A percentile compares a stretch with the other conserved stretches of the same genome.
phyloP scores from a whole-genome alignment of 208 protist species.

The Angomonas desouzai region DNA sequence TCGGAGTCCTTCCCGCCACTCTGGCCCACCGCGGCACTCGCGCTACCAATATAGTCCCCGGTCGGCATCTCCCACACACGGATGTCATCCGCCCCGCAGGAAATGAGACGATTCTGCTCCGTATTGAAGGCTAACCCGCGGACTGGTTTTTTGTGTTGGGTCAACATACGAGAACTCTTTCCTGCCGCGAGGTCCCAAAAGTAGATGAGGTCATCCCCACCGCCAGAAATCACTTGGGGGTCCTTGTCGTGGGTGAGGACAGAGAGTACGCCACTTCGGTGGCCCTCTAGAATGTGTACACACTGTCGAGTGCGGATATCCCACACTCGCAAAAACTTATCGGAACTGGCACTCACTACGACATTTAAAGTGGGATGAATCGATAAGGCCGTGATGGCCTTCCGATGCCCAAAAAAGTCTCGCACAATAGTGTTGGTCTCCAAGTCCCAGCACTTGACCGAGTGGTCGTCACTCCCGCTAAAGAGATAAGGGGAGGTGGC shows the following conservation, averaged over 20 bases:
- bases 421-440: slow-evolving; percentile 93
- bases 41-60: slow-evolving; percentile 94
- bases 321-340: slow-evolving; percentile 93
- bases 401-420: slow-evolving; percentile 98
- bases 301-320: slow-evolving; percentile 80
- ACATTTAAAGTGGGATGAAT: slow-evolving; percentile 98
- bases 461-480: slow-evolving; percentile 97
- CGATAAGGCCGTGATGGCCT: slow-evolving; percentile 89
- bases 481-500: slow-evolving; percentile 98
- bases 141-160: slow-evolving; percentile 99
- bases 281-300: slow-evolving; percentile 91
- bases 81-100: slow-evolving; percentile 95
- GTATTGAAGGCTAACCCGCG: slow-evolving; percentile 88
- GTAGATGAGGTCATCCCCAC: slow-evolving; percentile 91
- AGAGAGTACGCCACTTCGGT: slow-evolving; percentile 92
- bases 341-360: slow-evolving; percentile 96
- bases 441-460: slow-evolving; percentile 99
- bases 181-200: slow-evolving; percentile 91
- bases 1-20: slow-evolving; percentile 36
- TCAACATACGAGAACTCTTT: slow-evolving; percentile 78
- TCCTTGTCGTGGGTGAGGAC: slow-evolving; percentile 86
- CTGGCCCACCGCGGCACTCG: slow-evolving; percentile 60
- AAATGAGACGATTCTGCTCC: slow-evolving; percentile 91
- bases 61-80: slow-evolving; percentile 96
- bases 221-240: slow-evolving; percentile 93